Base-by-base conservation (phyloP, 2,329 filamentous ascomycete genomes). In the Talaromyces sp. region DNA sequence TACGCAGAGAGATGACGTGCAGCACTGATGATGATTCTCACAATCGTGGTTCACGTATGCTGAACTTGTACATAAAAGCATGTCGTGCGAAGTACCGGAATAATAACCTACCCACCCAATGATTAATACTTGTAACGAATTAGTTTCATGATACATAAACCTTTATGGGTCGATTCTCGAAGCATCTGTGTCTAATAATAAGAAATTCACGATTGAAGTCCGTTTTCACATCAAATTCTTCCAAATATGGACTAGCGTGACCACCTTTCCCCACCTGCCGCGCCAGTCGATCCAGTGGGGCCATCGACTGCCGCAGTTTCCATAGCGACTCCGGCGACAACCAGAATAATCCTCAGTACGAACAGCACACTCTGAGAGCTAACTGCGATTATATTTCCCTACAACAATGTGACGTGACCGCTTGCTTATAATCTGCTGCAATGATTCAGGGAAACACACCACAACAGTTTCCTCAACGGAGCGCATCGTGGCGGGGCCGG, bases 401-500 rank as follows among this genome's bases (percentile, higher is more conserved):
- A 52, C 12, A 31, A 29, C 19, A 52, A 24, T 52, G 17, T n/a
- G 17, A 29, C 17, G 11, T 27, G 21, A n/a, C 24, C 24, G 48
- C 11, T 29, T 8, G 2, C 21, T n/a, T 52, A 52, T 21, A 21
- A 24, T 1, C 43, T 35, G 27, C 32, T 55, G 52, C 29, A 55
- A 59, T 59, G 57, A 50, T 48, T 50, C 38, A 48, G 48, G 52
- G 52, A 56, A 59, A 46, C 29, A 35, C 32, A 55, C 26, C 41
- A 38, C 32, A 56, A 12, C 43, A 50, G 32, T 58, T 54, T 43
- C 54, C 59, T 24, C 59, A 48, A 31, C 54, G 46, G 29, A 54
- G 31, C 27, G 6, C 3, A 35, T 69, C 67, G 10, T 56, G 71
- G 54, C 66, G 71, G 14, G 79, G 79, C 4, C 70, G 75, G 12